These are phyloP conservation scores for Phytopythium mirpurense DNA, from an alignment of 352 stramenopile genomes.

Conservation along the genomic window DNA sequence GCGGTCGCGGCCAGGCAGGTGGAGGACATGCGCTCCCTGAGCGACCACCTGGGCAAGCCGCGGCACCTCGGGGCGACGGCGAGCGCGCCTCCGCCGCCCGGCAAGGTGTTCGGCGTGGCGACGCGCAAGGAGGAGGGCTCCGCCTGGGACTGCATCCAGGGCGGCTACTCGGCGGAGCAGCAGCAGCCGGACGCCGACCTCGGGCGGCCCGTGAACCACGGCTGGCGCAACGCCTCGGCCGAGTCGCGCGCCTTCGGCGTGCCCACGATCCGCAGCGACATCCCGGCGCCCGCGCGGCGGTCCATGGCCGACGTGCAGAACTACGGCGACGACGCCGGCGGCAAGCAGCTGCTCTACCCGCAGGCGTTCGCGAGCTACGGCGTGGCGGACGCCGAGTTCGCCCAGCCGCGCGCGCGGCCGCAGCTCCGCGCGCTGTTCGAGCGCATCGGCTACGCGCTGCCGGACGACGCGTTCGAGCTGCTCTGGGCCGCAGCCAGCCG, in stretches of 20 bases:
- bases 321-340: constrained; percentile 84
- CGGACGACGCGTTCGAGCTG: constrained; percentile 60
- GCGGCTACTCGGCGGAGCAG: constrained; percentile 72
- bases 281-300: constrained; percentile 51
- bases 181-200: constrained; percentile 82
- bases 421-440: constrained; percentile 67
- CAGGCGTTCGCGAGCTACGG: constrained; percentile 76
- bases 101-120: constrained; percentile 63
- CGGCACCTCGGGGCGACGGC: constrained; percentile 46
- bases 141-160: constrained; percentile 77
- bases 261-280: constrained; percentile 84
- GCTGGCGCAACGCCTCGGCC: constrained; percentile 77
- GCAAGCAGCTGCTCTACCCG: constrained; percentile 81
- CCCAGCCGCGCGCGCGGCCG: constrained; percentile 43
- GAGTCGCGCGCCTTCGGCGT: constrained; percentile 70
- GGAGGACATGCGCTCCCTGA: constrained; percentile 66
- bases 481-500: constrained; percentile 56
- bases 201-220: constrained; percentile 72
- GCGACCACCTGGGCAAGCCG: constrained; percentile 69
- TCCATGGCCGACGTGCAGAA: constrained; percentile 90
- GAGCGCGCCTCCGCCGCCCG: constrained; percentile 24
- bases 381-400: constrained; percentile 83
- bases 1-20: constrained; percentile 58
- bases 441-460: constrained; percentile 57
- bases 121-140: constrained; percentile 42